Base-by-base conservation (phyloP, 306 rosid species). In the Rosa lucieae region DNA sequence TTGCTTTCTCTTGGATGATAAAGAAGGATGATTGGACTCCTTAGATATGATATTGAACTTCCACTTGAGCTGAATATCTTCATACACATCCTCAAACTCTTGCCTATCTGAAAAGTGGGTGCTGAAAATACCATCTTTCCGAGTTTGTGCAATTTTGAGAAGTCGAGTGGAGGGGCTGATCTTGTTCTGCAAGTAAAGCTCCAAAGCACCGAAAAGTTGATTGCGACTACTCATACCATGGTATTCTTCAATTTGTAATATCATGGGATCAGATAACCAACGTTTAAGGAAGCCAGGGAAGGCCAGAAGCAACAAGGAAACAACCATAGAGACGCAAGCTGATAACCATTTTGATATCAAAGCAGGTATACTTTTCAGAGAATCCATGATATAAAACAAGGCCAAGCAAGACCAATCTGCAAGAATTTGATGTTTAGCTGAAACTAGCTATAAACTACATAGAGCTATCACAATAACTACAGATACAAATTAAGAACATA, bases 141-240 rank as follows among this genome's bases (percentile, higher is more conserved):
- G 91, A 42, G 53, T 73, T 67, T 92, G 88, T 47, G 85, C 68
- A 80, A 94, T 78, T 49, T 82, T 88, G 78, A 94, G 91, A 51
- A 86, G 72, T 14, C 78, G 67, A 11, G 87, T 89, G 8, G 84
- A 75, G 20, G 94, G 85, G 66, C 83, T 83, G 15, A 88, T 85
- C 70, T 35, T 86, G 48, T 86, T 77, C 51, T 86, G 84, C 58
- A 92, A 82, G 87, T 92, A 92, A 12, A 83, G 72, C 43, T 88
- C 90, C 0, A 92, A 91, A 0, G 98, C 98, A 5, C 87, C 92
- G 53, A 67, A 94, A n/a, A 92, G 78, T 81, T 86, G 86, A 80
- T 94, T 94, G 18, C 89, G 80, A 8, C 82, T 4, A 82, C 66
- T 21, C 18, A 47, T 47, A 6, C 58, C 74, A 44, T 70, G 58